These are phyloP conservation scores for Monosporascus sp. DNA, from an alignment of 2,329 filamentous ascomycete species.

Conservation along the genomic window DNA sequence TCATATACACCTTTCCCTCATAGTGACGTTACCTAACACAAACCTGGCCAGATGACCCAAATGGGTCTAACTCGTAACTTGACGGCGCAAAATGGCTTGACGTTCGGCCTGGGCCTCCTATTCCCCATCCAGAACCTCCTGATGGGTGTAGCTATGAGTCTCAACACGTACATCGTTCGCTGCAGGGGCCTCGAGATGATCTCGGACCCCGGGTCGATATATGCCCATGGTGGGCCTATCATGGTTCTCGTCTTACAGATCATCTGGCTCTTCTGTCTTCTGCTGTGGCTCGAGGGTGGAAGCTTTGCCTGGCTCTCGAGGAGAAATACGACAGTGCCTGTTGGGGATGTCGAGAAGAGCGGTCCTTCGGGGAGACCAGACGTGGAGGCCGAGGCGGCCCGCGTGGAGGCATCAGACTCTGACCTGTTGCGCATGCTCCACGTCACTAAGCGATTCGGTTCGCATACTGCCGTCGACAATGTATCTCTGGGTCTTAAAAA, in stretches of 20 bases:
- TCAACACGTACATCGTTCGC: slow-evolving; percentile 59
- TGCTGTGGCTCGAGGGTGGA: slow-evolving; percentile 63
- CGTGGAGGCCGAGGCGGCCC: slow-evolving; percentile 24
- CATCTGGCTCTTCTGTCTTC: slow-evolving; percentile 51
- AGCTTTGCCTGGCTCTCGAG: slow-evolving; percentile 36
- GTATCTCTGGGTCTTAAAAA: slow-evolving; percentile 64
- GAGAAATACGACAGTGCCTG: background rate
- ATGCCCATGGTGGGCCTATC: slow-evolving; percentile 63
- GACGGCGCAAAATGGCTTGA: slow-evolving; percentile 49
- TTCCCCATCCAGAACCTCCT: slow-evolving; percentile 59
- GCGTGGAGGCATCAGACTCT: slow-evolving; percentile 21
- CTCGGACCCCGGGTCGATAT: slow-evolving; percentile 49
- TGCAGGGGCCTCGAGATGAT: slow-evolving; percentile 44
- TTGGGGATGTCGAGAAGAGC: slow-evolving; percentile 19
- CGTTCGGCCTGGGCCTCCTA: slow-evolving; percentile 54
- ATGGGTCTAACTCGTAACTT: slow-evolving; percentile 18
- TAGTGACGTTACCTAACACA: no score
- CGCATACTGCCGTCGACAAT: slow-evolving; percentile 62
- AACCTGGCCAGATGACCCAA: slow-evolving; percentile 11
- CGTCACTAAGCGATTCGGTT: slow-evolving; percentile 62
- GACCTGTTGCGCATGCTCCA: slow-evolving; percentile 58
- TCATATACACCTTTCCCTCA: background rate
- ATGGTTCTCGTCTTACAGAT: slow-evolving; percentile 62
- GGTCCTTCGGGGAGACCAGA: slow-evolving; percentile 15
- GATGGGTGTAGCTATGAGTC: slow-evolving; percentile 51